These are phyloP conservation scores for Neurospora sp. DNA, from an alignment of 495 filamentous ascomycete genomes.

Conservation along the genomic window DNA sequence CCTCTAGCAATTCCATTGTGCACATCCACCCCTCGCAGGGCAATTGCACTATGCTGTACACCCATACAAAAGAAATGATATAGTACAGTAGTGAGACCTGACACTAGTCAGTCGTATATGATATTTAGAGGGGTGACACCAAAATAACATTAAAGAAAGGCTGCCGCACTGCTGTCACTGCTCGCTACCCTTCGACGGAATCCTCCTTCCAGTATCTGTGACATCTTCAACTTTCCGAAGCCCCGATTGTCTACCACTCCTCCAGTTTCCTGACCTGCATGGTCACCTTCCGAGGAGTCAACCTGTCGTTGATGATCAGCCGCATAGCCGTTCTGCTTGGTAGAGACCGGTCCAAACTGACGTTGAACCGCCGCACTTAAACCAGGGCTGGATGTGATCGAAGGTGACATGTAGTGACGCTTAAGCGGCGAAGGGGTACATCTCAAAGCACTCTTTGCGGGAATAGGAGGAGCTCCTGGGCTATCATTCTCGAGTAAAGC, in stretches of 20 bases:
- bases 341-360: slow-evolving; percentile 20
- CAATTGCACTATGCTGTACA: neutral
- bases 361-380: slow-evolving; percentile 23
- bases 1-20: neutral
- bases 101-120: neutral
- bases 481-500: slow-evolving; percentile 10
- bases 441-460: slow-evolving; percentile 17
- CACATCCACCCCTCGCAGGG: neutral
- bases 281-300: neutral
- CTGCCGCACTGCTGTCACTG: neutral
- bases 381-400: slow-evolving; percentile 25
- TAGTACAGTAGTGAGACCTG: neutral
- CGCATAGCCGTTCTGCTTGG: neutral
- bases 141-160: neutral
- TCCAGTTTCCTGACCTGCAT: neutral
- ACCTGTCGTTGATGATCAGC: neutral
- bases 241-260: neutral
- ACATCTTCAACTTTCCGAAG: neutral
- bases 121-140: neutral
- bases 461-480: slow-evolving; percentile 15
- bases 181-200: neutral
- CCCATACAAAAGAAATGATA: neutral
- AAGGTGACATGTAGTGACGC: slow-evolving; percentile 7
- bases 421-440: slow-evolving; percentile 10
- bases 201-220: neutral